Evolutionary conservation across 345 rosid genomes (phyloP), one percentile per base, ranked within the genome.

Genomic region (Eucalyptus erythrocorys): DNA sequence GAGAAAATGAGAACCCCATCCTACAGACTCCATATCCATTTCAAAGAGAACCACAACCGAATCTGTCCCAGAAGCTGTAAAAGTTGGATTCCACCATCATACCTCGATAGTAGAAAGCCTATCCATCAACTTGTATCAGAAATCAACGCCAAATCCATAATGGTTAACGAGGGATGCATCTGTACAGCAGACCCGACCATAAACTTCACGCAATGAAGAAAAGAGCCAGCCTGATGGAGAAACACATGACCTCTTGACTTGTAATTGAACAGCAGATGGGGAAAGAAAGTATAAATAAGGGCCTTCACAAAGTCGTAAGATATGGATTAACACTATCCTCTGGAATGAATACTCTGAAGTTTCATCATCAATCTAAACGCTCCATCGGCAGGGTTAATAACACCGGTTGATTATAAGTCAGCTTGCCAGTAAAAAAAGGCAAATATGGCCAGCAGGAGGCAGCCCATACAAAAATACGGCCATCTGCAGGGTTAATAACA

Each of bases 351-450:
- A 55, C 80, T 49, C 86, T 27, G 89, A 64, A 8, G 66, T 86
- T 37, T 27, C 48, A 42, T 85, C 87, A 90, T 96, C 94, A 97
- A 53, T 96, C 99, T 80, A 97, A 93, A 48, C 95, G 95, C 90
- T 96, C 98, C 99, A 96, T 97, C 99, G 95, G 95, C 89, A 85
- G 42, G 45, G 79, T 50, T 80, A 48, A 71, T 47, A 34, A 87
- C 17, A 87, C 17, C 17, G 6, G 49, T 76, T 13, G 14, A 50
- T 50, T 42, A 40, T 49, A 13, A 48, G 40, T 87, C 14, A n/a
- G 43, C 9, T 64, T 34, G 61, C 45, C 3, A 12, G 12, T 40
- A 48, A 48, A 40, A 8, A 16, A 32, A 43, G 71, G 53, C 40
- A 87, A 53, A 53, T 22, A 64, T 1, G 19, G 17, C 34, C 37